phyloP scores from a whole-genome alignment of 306 rosid genomes.

The Macrotyloma uniflorum region DNA sequence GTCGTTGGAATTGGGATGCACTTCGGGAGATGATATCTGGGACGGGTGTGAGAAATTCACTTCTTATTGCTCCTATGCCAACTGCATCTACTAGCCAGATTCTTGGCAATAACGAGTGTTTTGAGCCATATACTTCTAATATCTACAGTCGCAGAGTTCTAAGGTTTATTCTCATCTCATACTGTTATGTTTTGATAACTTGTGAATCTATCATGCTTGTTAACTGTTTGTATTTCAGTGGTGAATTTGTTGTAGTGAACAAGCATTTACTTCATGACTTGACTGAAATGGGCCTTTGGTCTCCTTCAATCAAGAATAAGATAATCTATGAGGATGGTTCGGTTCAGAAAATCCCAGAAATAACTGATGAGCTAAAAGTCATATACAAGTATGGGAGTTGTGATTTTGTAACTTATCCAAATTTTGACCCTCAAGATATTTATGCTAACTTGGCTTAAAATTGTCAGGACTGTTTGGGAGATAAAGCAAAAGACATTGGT shows the following conservation, averaged over 20 bases:
- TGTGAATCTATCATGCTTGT: not conserved
- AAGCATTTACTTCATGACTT: slow-evolving; percentile 86
- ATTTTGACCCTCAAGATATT: not conserved
- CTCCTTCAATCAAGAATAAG: slow-evolving; percentile 73
- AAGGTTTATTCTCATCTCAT: slow-evolving; percentile 51
- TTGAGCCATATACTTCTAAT: slow-evolving; percentile 94
- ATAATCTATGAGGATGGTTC: slow-evolving; percentile 76
- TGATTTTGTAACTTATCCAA: not conserved
- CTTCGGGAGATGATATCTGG: slow-evolving; percentile 56
- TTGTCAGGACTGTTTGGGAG: slow-evolving; percentile 91
- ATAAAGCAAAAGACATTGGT: slow-evolving; percentile 90
- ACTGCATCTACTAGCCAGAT: slow-evolving; percentile 94
- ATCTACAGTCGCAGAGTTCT: slow-evolving; percentile 85
- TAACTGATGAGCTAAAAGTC: slow-evolving; percentile 67
- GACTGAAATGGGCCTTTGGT: slow-evolving; percentile 92
- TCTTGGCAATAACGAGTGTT: slow-evolving; percentile 92
- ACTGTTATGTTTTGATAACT: not conserved
- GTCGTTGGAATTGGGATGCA: slow-evolving; percentile 76
- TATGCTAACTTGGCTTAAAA: slow-evolving; percentile 37
- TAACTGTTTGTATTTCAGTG: slow-evolving; percentile 56
- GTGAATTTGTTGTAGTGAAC: slow-evolving; percentile 94
- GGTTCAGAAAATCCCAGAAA: slow-evolving; percentile 68
- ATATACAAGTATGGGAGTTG: slow-evolving; percentile 70
- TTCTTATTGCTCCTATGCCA: slow-evolving; percentile 91
- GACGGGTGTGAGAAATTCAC: slow-evolving; percentile 81